Percentiles rank a stretch among this genome's conserved stretches.
Evolutionary conservation across 768 basidiomycete genomes (phyloP).

Genomic region (Tricholoma sp.): DNA sequence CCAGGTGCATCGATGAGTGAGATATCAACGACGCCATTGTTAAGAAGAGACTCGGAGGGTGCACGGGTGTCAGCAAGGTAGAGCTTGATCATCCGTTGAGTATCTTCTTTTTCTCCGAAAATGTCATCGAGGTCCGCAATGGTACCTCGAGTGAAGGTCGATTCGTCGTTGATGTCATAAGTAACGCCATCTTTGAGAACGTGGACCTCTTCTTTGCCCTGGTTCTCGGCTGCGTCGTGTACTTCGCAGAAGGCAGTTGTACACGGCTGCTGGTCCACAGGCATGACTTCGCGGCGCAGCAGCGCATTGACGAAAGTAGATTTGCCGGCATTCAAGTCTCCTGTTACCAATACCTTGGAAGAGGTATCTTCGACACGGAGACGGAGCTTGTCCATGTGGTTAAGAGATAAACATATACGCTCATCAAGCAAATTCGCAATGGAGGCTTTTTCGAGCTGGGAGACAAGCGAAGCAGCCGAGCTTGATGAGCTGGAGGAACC

Average conservation of each 20-base stretch:
- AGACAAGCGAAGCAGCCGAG: conserved; percentile 69
- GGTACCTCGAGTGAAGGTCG: conserved; percentile 67
- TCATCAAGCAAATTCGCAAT: conserved; percentile 91
- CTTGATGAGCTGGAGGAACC: conserved; percentile 66
- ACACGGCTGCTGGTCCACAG: conserved; percentile 96
- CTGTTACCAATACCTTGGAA: conserved; percentile 95
- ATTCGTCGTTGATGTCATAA: conserved; percentile 68
- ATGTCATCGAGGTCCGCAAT: conserved; percentile 75
- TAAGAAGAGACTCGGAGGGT: conserved; percentile 78
- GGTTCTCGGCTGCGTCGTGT: conserved; percentile 80
- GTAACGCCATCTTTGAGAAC: conserved; percentile 60
- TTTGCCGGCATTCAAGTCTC: conserved; percentile 97
- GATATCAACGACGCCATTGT: conserved; percentile 95
- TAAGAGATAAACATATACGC: conserved; percentile 65
- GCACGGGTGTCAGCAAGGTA: conserved; percentile 82
- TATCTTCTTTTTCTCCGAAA: conserved; percentile 68
- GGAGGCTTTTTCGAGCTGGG: conserved; percentile 88
- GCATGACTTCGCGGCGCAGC: conserved; percentile 87
- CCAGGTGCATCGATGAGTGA: conserved; percentile 98
- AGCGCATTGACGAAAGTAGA: conserved; percentile 97
- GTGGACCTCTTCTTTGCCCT: conserved; percentile 80
- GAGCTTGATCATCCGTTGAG: conserved; percentile 76
- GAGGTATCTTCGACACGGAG: conserved; percentile 86
- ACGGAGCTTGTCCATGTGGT: conserved; percentile 81
- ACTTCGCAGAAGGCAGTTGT: conserved; percentile 98